Base-by-base conservation (phyloP, 2,329 filamentous ascomycete species). In the Pseudofabraea citricarpa region DNA sequence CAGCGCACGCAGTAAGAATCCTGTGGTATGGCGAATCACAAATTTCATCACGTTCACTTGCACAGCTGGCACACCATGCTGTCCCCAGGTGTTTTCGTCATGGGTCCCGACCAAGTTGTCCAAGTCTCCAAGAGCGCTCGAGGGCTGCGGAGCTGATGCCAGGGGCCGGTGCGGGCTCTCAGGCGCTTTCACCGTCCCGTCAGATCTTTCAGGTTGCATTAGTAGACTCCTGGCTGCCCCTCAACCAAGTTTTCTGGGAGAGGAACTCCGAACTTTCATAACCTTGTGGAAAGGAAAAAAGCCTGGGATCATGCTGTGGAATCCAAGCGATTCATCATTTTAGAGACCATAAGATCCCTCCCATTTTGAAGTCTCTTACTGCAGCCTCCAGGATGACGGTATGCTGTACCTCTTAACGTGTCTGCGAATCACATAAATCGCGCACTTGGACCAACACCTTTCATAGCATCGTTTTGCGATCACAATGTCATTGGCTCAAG, bases 381-480 rank as follows among this genome's bases (percentile, higher is more conserved):
- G 2, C 13, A 6, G n/a, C 18, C 29, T 32, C n/a, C 29, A n/a
- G 7, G 29, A 32, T 32, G 29, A 32, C 18, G 29, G 6, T 32
- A 16, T 32, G n/a, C 29, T 32, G 29, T 32, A 16, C 29, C n/a
- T 32, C 7, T 13, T 15, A 32, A 16, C n/a, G 6, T 2, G 29
- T 32, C 12, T 13, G n/a, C 35, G 35, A 37, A 37, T 37, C 35
- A 37, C 18, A 37, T 2, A 37, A 37, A 37, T 37, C 18, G 35
- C 35, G 35, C 35, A 37, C 15, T 8, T 8, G 24, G 19, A 6
- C 13, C 15, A 32, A 9, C 8, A 18, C 8, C 13, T 32, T 8
- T n/a, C 15, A 32, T 6, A 13, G 19, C 15, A 18, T 32, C 19
- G n/a, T 15, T 32, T 32, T 32, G 9, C 29, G 29, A 32, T 32